Evolutionary conservation across 331 rosid genomes (phyloP), one percentile per base, ranked within the genome.

Genomic region (Arachis monticola): DNA sequence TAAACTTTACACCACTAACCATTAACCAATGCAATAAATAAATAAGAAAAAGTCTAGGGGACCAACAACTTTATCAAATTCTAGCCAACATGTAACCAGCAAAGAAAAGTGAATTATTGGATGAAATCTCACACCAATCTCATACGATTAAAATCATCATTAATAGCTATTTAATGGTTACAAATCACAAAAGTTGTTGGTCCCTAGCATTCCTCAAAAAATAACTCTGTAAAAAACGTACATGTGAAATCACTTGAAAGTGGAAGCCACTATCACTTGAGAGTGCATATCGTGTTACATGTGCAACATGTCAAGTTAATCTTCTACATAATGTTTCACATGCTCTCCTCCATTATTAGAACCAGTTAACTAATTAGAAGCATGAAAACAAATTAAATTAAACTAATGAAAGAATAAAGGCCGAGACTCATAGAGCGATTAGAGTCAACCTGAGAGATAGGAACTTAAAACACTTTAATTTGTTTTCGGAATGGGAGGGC

Each of bases 271-370:
- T 27, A 70, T 71, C 7, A 14, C 45, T 48, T 8, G 27, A 17
- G 2, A 7, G 30, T 58, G 9, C 44, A 38, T 17, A 22, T n/a
- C 53, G 53, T 74, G 70, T 35, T 62, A 50, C 77, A 74, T 22
- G 53, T 50, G 63, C 42, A 10, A 48, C 13, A 5, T 5, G 77
- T 60, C 38, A 46, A 60, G 8, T 60, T 46, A 72, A 13, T 41
- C n/a, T 62, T 8, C 2, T 6, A 10, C 45, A 58, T 30, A 22
- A 41, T 17, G 45, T 42, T 70, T 57, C 30, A 10, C 27, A 11
- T 42, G 53, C 53, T 41, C 22, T 41, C 22, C 17, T 47, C 22
- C 35, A n/a, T 59, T 7, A 5, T 46, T 12, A 3, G 32, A 30
- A 57, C 55, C 52, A 8, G 3, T 7, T 32, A 38, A 61, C 53